These are phyloP conservation scores for Pseudogymnoascus sp. DNA, from an alignment of 2,329 filamentous ascomycete genomes.

Conservation along the genomic window DNA sequence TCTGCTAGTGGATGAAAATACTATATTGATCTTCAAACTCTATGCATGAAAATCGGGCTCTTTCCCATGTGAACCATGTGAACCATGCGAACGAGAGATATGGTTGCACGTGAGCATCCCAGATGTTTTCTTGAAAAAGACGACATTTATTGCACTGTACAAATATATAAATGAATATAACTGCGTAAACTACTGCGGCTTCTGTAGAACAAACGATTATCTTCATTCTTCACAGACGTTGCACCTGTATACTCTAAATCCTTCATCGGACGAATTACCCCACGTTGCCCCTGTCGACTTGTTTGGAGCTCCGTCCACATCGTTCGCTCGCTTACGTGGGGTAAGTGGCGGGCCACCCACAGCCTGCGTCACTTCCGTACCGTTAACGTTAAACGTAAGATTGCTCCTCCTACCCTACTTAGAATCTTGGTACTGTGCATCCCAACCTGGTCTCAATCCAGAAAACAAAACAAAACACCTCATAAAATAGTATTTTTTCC, in stretches of 20 bases:
- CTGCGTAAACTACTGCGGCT: not conserved
- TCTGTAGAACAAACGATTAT: not conserved
- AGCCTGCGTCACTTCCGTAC: slow-evolving; percentile 2
- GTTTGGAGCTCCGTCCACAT: not conserved
- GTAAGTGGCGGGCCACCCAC: not conserved
- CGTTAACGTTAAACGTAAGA: slow-evolving; percentile 5
- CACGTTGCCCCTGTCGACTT: not conserved
- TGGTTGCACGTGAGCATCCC: not conserved
- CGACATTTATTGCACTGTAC: not conserved
- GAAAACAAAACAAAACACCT: not conserved
- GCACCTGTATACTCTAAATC: not conserved
- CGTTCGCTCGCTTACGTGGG: not conserved
- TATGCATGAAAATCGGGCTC: not conserved
- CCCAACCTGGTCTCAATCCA: not conserved
- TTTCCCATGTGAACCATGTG: not conserved
- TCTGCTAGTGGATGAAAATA: slow-evolving; percentile 24
- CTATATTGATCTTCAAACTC: not conserved
- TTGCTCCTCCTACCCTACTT: not conserved
- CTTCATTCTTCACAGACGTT: not conserved
- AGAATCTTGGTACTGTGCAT: not conserved
- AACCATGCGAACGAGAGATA: not conserved
- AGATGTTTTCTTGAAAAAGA: not conserved
- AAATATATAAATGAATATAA: not conserved
- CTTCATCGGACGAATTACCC: not conserved
- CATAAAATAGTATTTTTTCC: not conserved